These are phyloP conservation scores for Helicocarpus griseus DNA, from an alignment of 2,329 filamentous ascomycete species.

Conservation along the genomic window DNA sequence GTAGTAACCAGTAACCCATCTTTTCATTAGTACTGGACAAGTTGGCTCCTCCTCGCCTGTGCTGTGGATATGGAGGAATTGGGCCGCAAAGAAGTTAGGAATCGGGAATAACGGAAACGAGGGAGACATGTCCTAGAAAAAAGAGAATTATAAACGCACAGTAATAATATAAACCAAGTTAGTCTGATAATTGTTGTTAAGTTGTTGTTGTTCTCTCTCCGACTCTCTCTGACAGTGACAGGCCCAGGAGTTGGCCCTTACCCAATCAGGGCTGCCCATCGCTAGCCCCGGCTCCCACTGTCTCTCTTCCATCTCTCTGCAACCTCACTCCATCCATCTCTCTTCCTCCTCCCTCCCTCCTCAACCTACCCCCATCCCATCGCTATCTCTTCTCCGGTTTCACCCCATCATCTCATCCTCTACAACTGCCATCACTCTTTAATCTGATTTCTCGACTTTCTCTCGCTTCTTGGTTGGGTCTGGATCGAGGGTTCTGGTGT, in stretches of 20 bases:
- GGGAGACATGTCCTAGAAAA: not conserved
- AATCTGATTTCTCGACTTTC: not conserved
- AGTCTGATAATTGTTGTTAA: no score
- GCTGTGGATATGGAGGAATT: not conserved
- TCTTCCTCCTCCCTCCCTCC: constrained; percentile 7
- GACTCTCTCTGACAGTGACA: not conserved
- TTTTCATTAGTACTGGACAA: not conserved
- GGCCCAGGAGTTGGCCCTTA: not conserved
- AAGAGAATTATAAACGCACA: no score
- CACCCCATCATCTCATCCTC: constrained; percentile 3
- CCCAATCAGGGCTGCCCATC: not conserved
- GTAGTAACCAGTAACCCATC: not conserved
- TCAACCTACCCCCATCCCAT: constrained; percentile 8
- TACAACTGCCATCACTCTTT: not conserved
- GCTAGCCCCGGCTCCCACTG: not conserved
- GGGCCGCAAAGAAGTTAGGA: not conserved
- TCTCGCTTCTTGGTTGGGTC: not conserved
- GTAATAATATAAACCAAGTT: not conserved
- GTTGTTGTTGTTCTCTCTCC: not conserved
- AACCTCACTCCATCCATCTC: constrained; percentile 8
- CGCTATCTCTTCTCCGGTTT: constrained; percentile 13
- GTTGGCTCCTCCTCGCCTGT: not conserved
- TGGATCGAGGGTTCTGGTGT: not conserved
- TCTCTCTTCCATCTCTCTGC: not conserved
- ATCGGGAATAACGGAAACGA: not conserved